Evolutionary conservation across 371 early-diverging fungal species (phyloP).

Genomic region (Rhizomucor pusillus): DNA sequence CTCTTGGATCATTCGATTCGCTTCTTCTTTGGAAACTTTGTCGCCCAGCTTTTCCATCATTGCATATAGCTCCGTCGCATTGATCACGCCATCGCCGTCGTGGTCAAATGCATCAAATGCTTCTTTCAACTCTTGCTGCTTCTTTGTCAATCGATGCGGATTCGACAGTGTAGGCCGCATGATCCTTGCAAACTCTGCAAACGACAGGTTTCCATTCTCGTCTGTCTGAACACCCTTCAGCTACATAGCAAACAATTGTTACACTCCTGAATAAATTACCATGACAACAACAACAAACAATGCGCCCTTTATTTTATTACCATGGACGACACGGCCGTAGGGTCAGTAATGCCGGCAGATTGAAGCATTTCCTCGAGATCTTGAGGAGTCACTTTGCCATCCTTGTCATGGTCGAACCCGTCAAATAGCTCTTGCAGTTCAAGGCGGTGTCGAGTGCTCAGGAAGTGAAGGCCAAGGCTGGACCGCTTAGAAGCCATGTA

Average conservation of each 20-base stretch:
- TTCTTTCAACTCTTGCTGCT: constrained; percentile 39
- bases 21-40: constrained; percentile 29
- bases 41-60: constrained; percentile 52
- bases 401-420: constrained; percentile 38
- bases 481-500: constrained; percentile 26
- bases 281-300: neutral
- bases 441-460: constrained; percentile 29
- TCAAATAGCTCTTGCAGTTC: constrained; percentile 37
- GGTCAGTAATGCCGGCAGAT: constrained; percentile 24
- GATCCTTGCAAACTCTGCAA: constrained; percentile 37
- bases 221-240: constrained; percentile 15
- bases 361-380: constrained; percentile 35
- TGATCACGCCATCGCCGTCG: constrained; percentile 41
- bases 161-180: constrained; percentile 42
- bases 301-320: constrained; percentile 14
- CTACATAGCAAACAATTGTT: constrained; percentile 13
- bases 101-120: constrained; percentile 48
- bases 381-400: constrained; percentile 27
- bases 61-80: constrained; percentile 30
- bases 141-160: constrained; percentile 26
- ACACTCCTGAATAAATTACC: neutral
- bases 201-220: constrained; percentile 26
- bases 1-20: constrained; percentile 35
- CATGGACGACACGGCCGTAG: constrained; percentile 18
- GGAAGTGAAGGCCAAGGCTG: constrained; percentile 35